Evolutionary conservation across 108 stramenopile species (phyloP), one percentile per base, ranked within the genome.

Genomic region (Stephanodiscus triporus): DNA sequence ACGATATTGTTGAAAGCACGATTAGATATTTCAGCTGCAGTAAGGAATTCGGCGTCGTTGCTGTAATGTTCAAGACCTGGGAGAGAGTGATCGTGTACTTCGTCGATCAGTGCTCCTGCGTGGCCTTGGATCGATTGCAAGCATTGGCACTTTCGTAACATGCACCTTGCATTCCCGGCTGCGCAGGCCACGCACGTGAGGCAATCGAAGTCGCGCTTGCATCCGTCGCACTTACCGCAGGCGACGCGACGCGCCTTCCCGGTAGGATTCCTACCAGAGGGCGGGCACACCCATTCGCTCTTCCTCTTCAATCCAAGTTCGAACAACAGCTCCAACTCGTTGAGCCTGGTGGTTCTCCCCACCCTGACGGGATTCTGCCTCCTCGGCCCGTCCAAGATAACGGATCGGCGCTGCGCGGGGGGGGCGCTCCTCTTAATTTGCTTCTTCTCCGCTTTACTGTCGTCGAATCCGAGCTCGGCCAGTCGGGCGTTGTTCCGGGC

Each of bases 401-500:
- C 0, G 5, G 54, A 48, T 51, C 40, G 34, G 13, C 70, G 77
- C 3, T 51, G 63, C 45, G 54, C 47, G 27, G 57, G 34, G 9
- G 67, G 58, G 0, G 58, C 32, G 23, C 27, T 43, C 61, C 24
- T 47, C 34, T 30, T 70, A 34, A 66, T 72, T 32, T 50, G 48
- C 36, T 20, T 40, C 9, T 62, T 26, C 22, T 53, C 53, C n/a
- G 16, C 8, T n/a, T n/a, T n/a, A 4, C 27, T 3, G 38, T 17
- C 22, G 22, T 78, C 55, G 9, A 80, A 61, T 6, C 78, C 78
- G 10, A 80, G 75, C 6, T 40, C 13, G 19, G 75, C 75, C 8
- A 80, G 56, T 14, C 80, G 80, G 4, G 48, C 80, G 16, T 80
- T 20, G 50, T 80, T 80, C 20, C 80, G 80, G n/a, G 68, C 70